Percentiles rank a stretch among this genome's conserved stretches.
Evolutionary conservation across 345 rosid genomes (phyloP).

Genomic region (Bruguiera parviflora): DNA sequence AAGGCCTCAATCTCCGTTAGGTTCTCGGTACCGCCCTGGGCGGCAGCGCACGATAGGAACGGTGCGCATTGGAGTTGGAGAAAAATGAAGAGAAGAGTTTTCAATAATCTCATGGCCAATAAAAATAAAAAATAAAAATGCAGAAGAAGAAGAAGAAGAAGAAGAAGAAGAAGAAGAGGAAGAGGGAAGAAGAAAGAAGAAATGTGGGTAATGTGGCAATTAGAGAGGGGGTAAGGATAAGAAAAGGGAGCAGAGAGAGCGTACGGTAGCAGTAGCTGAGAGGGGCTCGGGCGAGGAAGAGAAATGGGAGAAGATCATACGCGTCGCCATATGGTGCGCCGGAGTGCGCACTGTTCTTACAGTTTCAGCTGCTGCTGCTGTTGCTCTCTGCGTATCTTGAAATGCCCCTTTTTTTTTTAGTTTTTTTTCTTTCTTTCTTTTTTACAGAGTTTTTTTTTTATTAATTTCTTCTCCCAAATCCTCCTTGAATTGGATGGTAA

Average conservation of each 20-base stretch:
- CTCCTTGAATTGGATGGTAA: constrained; percentile 8
- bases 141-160: not conserved
- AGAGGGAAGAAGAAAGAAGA: too few species aligned
- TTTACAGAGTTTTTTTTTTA: too few species aligned
- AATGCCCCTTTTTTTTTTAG: too few species aligned
- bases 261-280: not conserved
- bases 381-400: too few species aligned
- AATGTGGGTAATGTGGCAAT: not conserved
- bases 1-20: constrained; percentile 66
- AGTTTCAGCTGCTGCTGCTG: too few species aligned
- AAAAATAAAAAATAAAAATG: too few species aligned
- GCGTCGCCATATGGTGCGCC: not conserved
- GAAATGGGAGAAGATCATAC: not conserved
- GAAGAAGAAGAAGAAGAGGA: not conserved
- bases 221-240: not conserved
- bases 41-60: constrained; percentile 15
- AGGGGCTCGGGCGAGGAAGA: not conserved
- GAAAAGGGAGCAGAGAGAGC: not conserved
- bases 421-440: too few species aligned
- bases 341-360: not conserved
- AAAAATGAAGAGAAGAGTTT: not conserved
- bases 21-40: constrained; percentile 27
- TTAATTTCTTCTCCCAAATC: not conserved
- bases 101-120: too few species aligned
- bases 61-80: constrained; percentile 13